phyloP scores from a whole-genome alignment of 192 early-diverging fungal genomes.

The Rhizoclosmatium sp. region DNA sequence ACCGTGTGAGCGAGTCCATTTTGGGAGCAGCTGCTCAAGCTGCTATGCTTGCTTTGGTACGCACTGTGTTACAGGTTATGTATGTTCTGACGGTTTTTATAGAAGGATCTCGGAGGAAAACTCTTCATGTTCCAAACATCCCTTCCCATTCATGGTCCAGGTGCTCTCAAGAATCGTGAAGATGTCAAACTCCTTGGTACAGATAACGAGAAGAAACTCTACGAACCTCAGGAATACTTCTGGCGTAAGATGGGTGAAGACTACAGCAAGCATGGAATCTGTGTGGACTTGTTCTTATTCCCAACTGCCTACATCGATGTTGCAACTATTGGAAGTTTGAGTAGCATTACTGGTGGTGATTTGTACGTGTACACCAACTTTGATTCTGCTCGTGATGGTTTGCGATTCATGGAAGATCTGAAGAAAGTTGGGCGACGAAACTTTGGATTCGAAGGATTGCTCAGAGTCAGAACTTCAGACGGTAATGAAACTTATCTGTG shows the following conservation, averaged over 20 bases:
- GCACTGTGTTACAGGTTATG: not conserved
- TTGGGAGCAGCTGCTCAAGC: conserved; percentile 85
- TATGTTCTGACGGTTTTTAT: not conserved
- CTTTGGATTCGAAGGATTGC: conserved; percentile 86
- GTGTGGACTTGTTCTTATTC: conserved; percentile 91
- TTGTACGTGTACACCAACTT: conserved; percentile 85
- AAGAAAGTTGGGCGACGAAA: conserved; percentile 72
- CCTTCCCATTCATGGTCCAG: conserved; percentile 89
- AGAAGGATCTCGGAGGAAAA: conserved; percentile 85
- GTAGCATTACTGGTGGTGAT: conserved; percentile 88
- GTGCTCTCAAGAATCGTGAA: conserved; percentile 85
- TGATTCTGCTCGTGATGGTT: conserved; percentile 74
- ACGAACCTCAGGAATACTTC: conserved; percentile 84
- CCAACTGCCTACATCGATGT: conserved; percentile 89
- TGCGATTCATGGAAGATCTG: conserved; percentile 77
- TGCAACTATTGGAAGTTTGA: conserved; percentile 81
- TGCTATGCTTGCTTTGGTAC: conserved; percentile 74
- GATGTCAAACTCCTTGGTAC: conserved; percentile 89
- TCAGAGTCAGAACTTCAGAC: conserved; percentile 90
- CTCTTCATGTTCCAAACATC: conserved; percentile 86
- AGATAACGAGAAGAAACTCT: conserved; percentile 90
- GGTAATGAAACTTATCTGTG: conserved; percentile 48
- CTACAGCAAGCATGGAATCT: conserved; percentile 82
- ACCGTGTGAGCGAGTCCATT: conserved; percentile 74
- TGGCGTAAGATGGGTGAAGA: conserved; percentile 86